Percentiles rank a stretch among this genome's conserved stretches.
These are phyloP conservation scores for Moesziomyces aphidis DNA, from an alignment of 1,284 basidiomycete species.

Conservation along the genomic window DNA sequence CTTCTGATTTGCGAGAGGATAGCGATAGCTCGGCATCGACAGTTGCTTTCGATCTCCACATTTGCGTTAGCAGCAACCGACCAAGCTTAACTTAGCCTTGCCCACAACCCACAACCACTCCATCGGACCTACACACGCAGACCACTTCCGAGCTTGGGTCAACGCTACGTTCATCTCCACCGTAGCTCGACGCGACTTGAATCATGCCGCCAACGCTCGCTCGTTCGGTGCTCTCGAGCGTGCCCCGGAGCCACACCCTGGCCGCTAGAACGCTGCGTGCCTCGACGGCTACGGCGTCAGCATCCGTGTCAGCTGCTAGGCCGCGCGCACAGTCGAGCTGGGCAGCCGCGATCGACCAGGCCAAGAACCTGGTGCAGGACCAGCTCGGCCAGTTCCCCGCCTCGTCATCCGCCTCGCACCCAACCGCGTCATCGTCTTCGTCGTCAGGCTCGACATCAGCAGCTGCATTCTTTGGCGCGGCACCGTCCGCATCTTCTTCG, in stretches of 20 bases:
- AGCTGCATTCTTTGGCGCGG: constrained; percentile 40
- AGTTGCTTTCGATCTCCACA: constrained; percentile 5
- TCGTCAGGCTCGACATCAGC: constrained; percentile 16
- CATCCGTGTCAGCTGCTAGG: background rate
- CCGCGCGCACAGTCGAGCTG: constrained; percentile 40
- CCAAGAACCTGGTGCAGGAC: constrained; percentile 45
- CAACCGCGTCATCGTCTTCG: constrained; percentile 8
- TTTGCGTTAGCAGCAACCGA: background rate
- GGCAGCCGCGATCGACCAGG: constrained; percentile 41
- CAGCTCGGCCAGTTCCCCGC: constrained; percentile 32
- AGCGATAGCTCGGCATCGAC: too few relatives aligned
- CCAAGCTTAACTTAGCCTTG: too few relatives aligned
- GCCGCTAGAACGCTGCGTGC: constrained; percentile 4
- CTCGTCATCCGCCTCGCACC: constrained; percentile 17
- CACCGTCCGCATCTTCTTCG: constrained; percentile 11
- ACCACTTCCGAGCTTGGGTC: background rate
- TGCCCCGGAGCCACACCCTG: constrained; percentile 4
- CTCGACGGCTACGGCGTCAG: background rate
- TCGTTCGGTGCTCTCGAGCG: constrained; percentile 13
- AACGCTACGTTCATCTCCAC: background rate
- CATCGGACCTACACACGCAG: background rate
- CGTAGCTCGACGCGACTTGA: background rate
- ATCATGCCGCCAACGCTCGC: constrained; percentile 27
- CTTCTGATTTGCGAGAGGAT: too few relatives aligned
- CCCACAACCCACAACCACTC: too few relatives aligned